Conservation (phyloP, 306 rosid species). For the Quercus alba region DNA sequence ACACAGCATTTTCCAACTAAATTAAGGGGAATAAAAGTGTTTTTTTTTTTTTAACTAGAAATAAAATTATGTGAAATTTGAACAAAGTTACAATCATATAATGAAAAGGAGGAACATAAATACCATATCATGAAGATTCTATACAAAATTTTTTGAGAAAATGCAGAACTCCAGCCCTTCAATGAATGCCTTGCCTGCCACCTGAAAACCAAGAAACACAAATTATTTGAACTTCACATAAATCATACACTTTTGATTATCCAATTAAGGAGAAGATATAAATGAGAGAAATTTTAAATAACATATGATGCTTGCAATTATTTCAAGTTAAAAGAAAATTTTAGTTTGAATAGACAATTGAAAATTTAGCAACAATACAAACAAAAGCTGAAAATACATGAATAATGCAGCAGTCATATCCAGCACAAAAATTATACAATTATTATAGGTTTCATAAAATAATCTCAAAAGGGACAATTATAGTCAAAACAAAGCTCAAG, state of each 20-base stretch:
- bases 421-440: background rate
- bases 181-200: background rate
- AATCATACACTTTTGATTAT: background rate
- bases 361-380: background rate
- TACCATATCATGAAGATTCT: background rate
- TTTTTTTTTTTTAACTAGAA: too few species aligned
- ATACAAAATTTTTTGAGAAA: background rate
- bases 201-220: background rate
- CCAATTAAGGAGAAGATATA: background rate
- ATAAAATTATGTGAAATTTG: too few species aligned
- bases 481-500: background rate
- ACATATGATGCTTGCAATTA: background rate
- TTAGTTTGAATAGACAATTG: background rate
- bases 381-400: background rate
- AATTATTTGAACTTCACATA: background rate
- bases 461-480: background rate
- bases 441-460: background rate
- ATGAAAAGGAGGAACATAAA: too few species aligned
- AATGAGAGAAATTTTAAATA: background rate
- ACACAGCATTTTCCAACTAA: too few species aligned
- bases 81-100: too few species aligned
- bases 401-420: background rate
- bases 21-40: too few species aligned
- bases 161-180: background rate
- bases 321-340: background rate